These are phyloP conservation scores for Tetraselmis striata DNA, from an alignment of 139 green algal genomes.

Conservation along the genomic window DNA sequence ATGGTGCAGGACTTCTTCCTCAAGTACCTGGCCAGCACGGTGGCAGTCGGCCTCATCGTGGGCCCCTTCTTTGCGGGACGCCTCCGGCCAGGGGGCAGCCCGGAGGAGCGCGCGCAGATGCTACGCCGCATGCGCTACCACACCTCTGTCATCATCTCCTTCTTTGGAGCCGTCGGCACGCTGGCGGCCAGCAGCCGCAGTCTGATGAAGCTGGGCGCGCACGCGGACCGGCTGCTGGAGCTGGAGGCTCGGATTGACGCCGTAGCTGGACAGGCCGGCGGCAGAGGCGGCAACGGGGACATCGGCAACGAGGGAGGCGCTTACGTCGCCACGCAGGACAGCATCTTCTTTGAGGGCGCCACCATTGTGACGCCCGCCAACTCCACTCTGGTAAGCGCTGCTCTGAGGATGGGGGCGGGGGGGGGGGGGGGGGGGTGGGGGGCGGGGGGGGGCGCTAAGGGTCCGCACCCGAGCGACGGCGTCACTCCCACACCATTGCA, in stretches of 20 bases:
- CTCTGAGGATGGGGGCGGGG: no score
- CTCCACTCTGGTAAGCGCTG: conserved; percentile 35
- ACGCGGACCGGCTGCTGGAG: conserved; percentile 51
- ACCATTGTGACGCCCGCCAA: conserved; percentile 58
- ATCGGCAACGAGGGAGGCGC: background rate
- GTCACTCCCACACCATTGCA: no score
- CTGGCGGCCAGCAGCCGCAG: conserved; percentile 43
- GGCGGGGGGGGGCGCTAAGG: no score
- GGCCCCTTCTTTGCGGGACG: conserved; percentile 68
- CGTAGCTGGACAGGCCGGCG: no score
- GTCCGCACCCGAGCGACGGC: no score
- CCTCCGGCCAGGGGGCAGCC: conserved; percentile 41
- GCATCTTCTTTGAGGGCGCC: conserved; percentile 60
- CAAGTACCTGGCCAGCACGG: conserved; percentile 73
- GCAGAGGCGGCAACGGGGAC: conserved; percentile 1
- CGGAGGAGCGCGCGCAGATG: conserved; percentile 53
- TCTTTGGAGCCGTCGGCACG: conserved; percentile 59
- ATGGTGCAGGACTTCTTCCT: conserved; percentile 73
- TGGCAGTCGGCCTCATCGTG: conserved; percentile 70
- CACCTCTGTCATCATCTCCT: conserved; percentile 61
- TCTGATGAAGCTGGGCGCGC: conserved; percentile 50
- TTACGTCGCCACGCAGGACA: conserved; percentile 25
- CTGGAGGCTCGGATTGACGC: conserved; percentile 27
- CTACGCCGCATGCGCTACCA: conserved; percentile 77
- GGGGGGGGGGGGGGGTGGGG: no score